Evolutionary conservation across 768 basidiomycete species (phyloP), one percentile per base, ranked within the genome.

Genomic region (Dioszegia crocea): DNA sequence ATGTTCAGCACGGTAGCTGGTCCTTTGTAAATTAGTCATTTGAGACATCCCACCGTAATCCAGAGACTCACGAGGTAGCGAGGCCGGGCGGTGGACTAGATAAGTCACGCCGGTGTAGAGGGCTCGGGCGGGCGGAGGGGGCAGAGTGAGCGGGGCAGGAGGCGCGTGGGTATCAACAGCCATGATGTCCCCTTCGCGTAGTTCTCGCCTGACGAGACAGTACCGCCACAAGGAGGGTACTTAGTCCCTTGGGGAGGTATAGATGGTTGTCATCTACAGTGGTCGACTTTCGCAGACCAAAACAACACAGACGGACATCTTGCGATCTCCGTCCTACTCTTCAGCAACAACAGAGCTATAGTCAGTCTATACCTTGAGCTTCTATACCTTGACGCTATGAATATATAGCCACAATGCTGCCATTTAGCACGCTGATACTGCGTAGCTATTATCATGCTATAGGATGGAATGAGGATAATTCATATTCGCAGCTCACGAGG

Each of bases 401-500:
- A 53, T 24, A 53, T 36, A 62, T 59, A 61, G 59, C 30, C 8
- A 45, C 27, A 21, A 75, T 76, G 73, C 61, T 73, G 36, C 67
- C 64, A 16, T 75, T 72, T 57, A 64, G 63, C 5, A 67, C 70
- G 0, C 58, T 73, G 39, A 68, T 97, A 57, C 81, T 97, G 36
- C 86, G 88, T 63, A 86, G 83, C 75, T 97, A 94, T 78, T 92
- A 91, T 80, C 83, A 84, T 64, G 85, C 85, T n/a, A 96, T 91
- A 30, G 89, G 90, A 62, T 98, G 94, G 94, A 92, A 91, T 68
- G 90, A 94, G 74, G 93, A 97, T 77, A 94, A 94, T 70, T 81
- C 94, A 21, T 97, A 90, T 70, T 84, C 88, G 2, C 90, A 93
- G 64, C 68, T 98, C 43, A 96, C 91, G 0, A 84, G 89, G 55